A percentile compares a stretch with the other conserved stretches of the same genome.
These are phyloP conservation scores for Polyplosphaeria fusca DNA, from an alignment of 495 filamentous ascomycete genomes.

Conservation along the genomic window DNA sequence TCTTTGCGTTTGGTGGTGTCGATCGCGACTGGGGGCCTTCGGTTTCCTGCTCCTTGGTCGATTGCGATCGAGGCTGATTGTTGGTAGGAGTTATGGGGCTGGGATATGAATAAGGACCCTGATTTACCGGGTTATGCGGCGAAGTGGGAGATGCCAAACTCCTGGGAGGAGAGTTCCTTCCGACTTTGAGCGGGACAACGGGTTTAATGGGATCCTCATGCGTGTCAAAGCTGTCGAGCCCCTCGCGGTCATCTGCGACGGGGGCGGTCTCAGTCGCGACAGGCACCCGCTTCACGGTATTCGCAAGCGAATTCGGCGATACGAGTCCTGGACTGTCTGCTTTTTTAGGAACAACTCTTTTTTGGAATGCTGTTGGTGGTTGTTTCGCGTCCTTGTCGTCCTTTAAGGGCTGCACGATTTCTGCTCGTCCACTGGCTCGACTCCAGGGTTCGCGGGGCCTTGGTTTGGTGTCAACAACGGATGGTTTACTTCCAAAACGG, in stretches of 20 bases:
- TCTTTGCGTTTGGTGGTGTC: constrained; percentile 20
- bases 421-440: constrained; percentile 49
- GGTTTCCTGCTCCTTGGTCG: not conserved
- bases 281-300: constrained; percentile 13
- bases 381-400: not conserved
- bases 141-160: constrained; percentile 33
- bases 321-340: not conserved
- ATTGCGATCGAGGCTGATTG: not conserved
- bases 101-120: constrained; percentile 26
- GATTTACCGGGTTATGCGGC: constrained; percentile 17
- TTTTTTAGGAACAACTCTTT: constrained; percentile 5
- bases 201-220: constrained; percentile 42
- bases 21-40: not conserved
- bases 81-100: constrained; percentile 25
- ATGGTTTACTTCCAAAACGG: constrained; percentile 9
- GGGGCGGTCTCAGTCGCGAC: constrained; percentile 23
- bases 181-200: constrained; percentile 40
- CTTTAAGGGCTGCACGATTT: constrained; percentile 42
- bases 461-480: constrained; percentile 33
- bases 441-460: constrained; percentile 50
- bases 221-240: constrained; percentile 11
- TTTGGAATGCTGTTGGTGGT: not conserved
- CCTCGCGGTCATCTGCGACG: constrained; percentile 28
- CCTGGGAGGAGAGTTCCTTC: constrained; percentile 38
- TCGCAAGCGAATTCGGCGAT: constrained; percentile 21